Evolutionary conservation across 2,329 filamentous ascomycete species (phyloP).

Genomic region (Colletotrichum chrysophilum): DNA sequence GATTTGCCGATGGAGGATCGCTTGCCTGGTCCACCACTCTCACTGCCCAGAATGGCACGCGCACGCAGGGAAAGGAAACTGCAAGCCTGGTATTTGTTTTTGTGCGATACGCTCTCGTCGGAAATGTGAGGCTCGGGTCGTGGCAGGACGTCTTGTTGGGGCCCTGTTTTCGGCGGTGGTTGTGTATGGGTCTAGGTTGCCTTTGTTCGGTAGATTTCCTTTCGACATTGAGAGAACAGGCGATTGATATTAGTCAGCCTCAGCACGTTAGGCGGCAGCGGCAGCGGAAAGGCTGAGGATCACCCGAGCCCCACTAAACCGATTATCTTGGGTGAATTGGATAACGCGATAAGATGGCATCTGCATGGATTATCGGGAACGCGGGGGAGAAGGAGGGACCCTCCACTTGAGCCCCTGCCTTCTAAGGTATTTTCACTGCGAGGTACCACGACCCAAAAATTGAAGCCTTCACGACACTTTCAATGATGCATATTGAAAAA

Average conservation of each 20-base stretch:
- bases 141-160: conserved; percentile 15
- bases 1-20: neutral
- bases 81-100: neutral
- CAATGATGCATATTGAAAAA: neutral
- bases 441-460: neutral
- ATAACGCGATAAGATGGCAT: neutral
- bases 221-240: conserved; percentile 25
- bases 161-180: conserved; percentile 30
- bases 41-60: conserved; percentile 8
- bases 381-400: conserved; percentile 2
- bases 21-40: conserved; percentile 15
- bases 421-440: neutral
- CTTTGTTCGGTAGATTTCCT: conserved; percentile 33
- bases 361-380: neutral
- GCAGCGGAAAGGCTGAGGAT: conserved; percentile 13
- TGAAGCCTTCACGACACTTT: neutral
- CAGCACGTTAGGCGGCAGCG: neutral
- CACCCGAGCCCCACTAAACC: neutral
- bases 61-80: neutral
- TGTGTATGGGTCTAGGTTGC: conserved; percentile 44
- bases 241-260: conserved; percentile 22
- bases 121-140: neutral
- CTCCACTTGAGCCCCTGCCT: neutral
- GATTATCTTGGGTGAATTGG: neutral
- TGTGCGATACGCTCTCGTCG: neutral